Conservation (phyloP, 768 basidiomycete species). For the Collybiopsis luxurians region DNA sequence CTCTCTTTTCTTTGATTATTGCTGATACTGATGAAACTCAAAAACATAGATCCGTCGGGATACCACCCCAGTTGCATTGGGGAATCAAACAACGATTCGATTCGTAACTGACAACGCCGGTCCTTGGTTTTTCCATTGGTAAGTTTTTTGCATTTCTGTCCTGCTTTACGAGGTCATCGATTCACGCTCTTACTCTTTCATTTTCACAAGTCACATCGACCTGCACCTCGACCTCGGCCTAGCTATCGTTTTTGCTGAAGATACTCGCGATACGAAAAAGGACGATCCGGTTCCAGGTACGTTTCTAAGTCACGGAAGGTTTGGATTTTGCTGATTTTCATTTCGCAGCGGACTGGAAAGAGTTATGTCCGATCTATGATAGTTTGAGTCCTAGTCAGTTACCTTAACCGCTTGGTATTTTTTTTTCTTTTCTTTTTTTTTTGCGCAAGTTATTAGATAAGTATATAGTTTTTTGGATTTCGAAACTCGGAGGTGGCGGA, state of each 20-base stretch:
- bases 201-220: background rate
- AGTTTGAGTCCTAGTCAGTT: background rate
- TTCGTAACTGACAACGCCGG: slow-evolving; percentile 50
- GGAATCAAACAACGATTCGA: slow-evolving; percentile 35
- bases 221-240: slow-evolving; percentile 13
- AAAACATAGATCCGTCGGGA: slow-evolving; percentile 34
- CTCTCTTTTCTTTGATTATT: background rate
- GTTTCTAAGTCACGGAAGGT: background rate
- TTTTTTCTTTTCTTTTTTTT: too few relatives aligned
- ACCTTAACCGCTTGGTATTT: background rate
- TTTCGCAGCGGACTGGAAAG: slow-evolving; percentile 1
- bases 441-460: too few relatives aligned
- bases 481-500: too few relatives aligned
- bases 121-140: slow-evolving; percentile 22
- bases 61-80: slow-evolving; percentile 19
- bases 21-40: slow-evolving; percentile 14
- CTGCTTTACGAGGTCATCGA: too few relatives aligned
- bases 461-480: too few relatives aligned
- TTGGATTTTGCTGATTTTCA: background rate
- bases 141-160: slow-evolving; percentile 19
- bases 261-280: background rate
- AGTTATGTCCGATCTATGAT: slow-evolving; percentile 3
- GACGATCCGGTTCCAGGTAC: background rate
- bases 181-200: background rate
- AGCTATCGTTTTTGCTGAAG: slow-evolving; percentile 7